Conservation (phyloP, 2,329 filamentous ascomycete genomes). For the Nemania bipapillata region DNA sequence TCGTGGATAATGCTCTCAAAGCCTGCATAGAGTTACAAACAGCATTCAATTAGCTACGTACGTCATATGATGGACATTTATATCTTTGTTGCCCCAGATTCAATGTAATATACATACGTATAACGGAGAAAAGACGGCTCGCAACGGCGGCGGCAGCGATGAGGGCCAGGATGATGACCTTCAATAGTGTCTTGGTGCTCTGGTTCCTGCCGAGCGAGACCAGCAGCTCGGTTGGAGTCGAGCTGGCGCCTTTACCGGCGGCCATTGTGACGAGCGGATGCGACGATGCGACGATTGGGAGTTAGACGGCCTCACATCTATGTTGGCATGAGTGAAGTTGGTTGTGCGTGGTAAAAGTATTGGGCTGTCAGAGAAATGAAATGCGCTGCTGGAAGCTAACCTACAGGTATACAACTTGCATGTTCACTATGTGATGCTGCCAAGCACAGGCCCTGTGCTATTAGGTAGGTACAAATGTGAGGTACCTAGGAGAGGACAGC, state of each 20-base stretch:
- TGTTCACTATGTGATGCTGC: slow-evolving; percentile 25
- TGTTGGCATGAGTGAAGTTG: slow-evolving; percentile 32
- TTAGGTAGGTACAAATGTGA: neutral
- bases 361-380: slow-evolving; percentile 14
- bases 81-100: too few species aligned
- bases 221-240: slow-evolving; percentile 50
- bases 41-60: slow-evolving; percentile 31
- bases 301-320: slow-evolving; percentile 45
- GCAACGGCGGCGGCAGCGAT: slow-evolving; percentile 92
- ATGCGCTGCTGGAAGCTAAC: slow-evolving; percentile 3
- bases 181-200: slow-evolving; percentile 84
- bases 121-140: slow-evolving; percentile 96
- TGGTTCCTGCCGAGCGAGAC: slow-evolving; percentile 82
- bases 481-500: slow-evolving; percentile 45
- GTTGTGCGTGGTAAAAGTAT: slow-evolving; percentile 3
- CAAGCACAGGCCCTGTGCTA: slow-evolving; percentile 21
- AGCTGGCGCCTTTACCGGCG: slow-evolving; percentile 52
- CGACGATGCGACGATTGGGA: slow-evolving; percentile 41
- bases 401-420: slow-evolving; percentile 8
- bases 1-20: slow-evolving; percentile 99
- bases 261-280: slow-evolving; percentile 53
- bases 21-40: slow-evolving; percentile 60
- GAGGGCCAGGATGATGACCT: slow-evolving; percentile 87
- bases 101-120: slow-evolving; percentile 70
- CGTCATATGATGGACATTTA: neutral